Evolutionary conservation across 2,329 filamentous ascomycete genomes (phyloP).

Genomic region (Claviceps lovelessii): DNA sequence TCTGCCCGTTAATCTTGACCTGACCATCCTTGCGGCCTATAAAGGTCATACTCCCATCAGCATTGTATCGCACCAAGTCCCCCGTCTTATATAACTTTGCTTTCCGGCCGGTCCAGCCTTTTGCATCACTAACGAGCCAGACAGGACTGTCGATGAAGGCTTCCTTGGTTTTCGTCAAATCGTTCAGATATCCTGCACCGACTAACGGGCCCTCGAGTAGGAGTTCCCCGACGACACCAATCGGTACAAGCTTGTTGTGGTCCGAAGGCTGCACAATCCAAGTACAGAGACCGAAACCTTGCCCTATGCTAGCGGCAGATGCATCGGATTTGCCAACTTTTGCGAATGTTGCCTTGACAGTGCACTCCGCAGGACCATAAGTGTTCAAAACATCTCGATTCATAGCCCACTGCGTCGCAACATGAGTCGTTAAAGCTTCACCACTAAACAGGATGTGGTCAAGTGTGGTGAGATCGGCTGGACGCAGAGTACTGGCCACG

Average conservation of each 20-base stretch:
- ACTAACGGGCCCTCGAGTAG: constrained; percentile 29
- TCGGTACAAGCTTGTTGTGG: constrained; percentile 11
- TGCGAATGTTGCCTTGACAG: not conserved
- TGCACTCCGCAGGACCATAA: constrained; percentile 5
- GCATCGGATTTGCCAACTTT: not conserved
- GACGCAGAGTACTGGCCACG: constrained; percentile 21
- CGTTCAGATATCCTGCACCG: constrained; percentile 34
- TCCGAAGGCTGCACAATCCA: constrained; percentile 2
- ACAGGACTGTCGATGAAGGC: constrained; percentile 28
- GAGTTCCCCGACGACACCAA: constrained; percentile 22
- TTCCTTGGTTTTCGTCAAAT: constrained; percentile 28
- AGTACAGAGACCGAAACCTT: constrained; percentile 2
- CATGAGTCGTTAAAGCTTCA: constrained; percentile 1
- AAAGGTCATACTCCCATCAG: constrained; percentile 21
- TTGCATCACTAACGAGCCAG: constrained; percentile 6
- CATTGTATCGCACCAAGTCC: constrained; percentile 28
- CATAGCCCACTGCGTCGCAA: constrained; percentile 1
- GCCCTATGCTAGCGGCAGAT: constrained; percentile 2
- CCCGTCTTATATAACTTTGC: constrained; percentile 30
- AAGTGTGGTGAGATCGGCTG: not conserved
- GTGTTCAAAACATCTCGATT: not conserved
- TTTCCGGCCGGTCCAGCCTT: not conserved
- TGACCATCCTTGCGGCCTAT: constrained; percentile 38
- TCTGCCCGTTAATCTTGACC: constrained; percentile 40
- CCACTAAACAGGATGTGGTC: constrained; percentile 1